Base-by-base conservation (phyloP, 2,329 filamentous ascomycete species). In the Talaromyces pinophilus region DNA sequence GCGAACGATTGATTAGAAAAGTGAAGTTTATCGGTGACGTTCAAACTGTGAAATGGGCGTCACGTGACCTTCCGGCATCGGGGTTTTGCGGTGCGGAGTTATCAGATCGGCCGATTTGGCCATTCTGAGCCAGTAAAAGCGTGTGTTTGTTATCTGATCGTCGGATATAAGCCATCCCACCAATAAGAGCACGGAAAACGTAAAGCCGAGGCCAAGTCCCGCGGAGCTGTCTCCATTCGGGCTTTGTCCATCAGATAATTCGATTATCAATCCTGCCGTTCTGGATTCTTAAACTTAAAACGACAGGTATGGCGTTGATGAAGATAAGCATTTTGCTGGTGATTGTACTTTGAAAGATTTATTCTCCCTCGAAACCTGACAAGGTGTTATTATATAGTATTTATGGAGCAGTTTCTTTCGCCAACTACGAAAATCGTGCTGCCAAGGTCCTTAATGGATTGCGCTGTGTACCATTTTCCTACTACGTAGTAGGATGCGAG, bases 21-120 rank as follows among this genome's bases (percentile, higher is more conserved):
- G 30, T 54, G 15, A 33, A 59, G 19, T n/a, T 5, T 28, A 42
- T 52, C 59, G 35, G 64, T 66, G 64, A 62, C 64, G 59, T 62
- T 60, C 63, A 59, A 54, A 50, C 33, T 44, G 44, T 22, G 64
- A 35, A 22, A 28, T 22, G 1, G 1, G 6, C 10, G 38, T 63
- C 64, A 66, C 64, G 64, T 66, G 64, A 19, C 2, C n/a, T 25
- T 28, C 59, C 64, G 64, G 59, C 40, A 40, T 66, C 64, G 64
- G 64, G 19, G 17, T 44, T 42, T 38, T 52, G n/a, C 28, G 60
- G 33, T 48, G 22, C 15, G 61, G 50, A 48, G n/a, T 62, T 65
- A 65, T 65, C 64, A 40, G 64, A 65, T 65, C 38, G 35, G 17
- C 48, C 38, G 38, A 25, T 7, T 2, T 11, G 13, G 11, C 15